Conservation (phyloP, 1,139 yeast genomes). For the Kodamaea ohmeri region DNA sequence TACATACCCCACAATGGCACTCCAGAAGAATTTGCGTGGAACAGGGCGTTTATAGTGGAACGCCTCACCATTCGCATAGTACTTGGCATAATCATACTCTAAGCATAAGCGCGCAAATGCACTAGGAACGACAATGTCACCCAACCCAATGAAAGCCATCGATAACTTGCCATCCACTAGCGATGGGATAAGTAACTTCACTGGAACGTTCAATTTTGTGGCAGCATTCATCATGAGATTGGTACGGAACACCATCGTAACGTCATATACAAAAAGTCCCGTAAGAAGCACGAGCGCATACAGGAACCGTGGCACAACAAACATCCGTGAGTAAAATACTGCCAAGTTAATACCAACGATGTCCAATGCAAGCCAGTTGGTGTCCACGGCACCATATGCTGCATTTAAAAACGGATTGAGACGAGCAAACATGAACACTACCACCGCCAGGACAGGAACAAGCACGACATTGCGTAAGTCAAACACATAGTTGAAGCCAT, state of each 20-base stretch:
- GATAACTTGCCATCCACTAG: constrained; percentile 7
- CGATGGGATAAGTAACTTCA: constrained; percentile 50
- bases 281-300: constrained; percentile 44
- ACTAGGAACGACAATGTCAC: constrained; percentile 63
- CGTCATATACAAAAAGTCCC: constrained; percentile 59
- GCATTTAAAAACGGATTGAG: constrained; percentile 22
- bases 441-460: constrained; percentile 19
- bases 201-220: constrained; percentile 52
- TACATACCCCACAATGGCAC: constrained; percentile 43
- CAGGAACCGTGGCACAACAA: constrained; percentile 38
- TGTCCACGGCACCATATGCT: constrained; percentile 12
- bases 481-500: constrained; percentile 29
- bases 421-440: constrained; percentile 21
- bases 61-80: constrained; percentile 29
- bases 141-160: constrained; percentile 46
- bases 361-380: constrained; percentile 34
- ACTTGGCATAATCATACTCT: constrained; percentile 46
- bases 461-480: constrained; percentile 33
- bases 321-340: constrained; percentile 31
- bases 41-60: constrained; percentile 41
- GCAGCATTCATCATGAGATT: constrained; percentile 66
- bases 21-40: constrained; percentile 44
- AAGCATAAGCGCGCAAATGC: constrained; percentile 47
- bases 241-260: constrained; percentile 64
- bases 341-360: constrained; percentile 35